Evolutionary conservation across 805 yeast genomes (phyloP).

Genomic region (fission yeast (Schizosaccharomyces pombe)): ASM294v3 CU329670.1:2255001-2255500

Average conservation of each 20-base stretch:
- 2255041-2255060: constrained; percentile 93
- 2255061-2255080: constrained; percentile 62
- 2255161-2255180: constrained; percentile 44
- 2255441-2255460: constrained; percentile 14
- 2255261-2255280: constrained; percentile 29
- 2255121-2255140: constrained; percentile 96
- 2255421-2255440: constrained; percentile 28
- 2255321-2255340: constrained; percentile 82
- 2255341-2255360: constrained; percentile 41
- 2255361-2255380: constrained; percentile 60
- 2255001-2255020: constrained; percentile 71
- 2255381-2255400: constrained; percentile 45
- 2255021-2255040: constrained; percentile 39
- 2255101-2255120: constrained; percentile 47
- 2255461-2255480: constrained; percentile 2
- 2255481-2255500: not conserved
- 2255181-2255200: constrained; percentile 56
- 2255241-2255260: constrained; percentile 85
- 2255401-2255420: constrained; percentile 89
- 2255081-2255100: constrained; percentile 34
- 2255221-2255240: constrained; percentile 90
- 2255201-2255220: constrained; percentile 80
- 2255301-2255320: constrained; percentile 59
- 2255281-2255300: constrained; percentile 18
- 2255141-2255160: constrained; percentile 57